Evolutionary conservation across 345 rosid genomes (phyloP).

Genomic region (Brassica napus): Da-Ae NC_063435.1:27647001-27647500

Average conservation of each 20-base stretch:
- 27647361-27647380: constrained; percentile 12
- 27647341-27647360: neutral
- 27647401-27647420: constrained; percentile 24
- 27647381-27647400: constrained; percentile 18
- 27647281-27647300: neutral
- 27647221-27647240: constrained; percentile 81
- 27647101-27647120: constrained; percentile 71
- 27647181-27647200: constrained; percentile 93
- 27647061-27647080: constrained; percentile 11
- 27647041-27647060: constrained; percentile 24
- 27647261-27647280: constrained; percentile 86
- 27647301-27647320: neutral
- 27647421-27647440: neutral
- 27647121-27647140: constrained; percentile 78
- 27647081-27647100: neutral
- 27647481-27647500: constrained; percentile 73
- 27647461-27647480: constrained; percentile 92
- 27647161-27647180: constrained; percentile 86
- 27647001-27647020: neutral
- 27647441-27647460: constrained; percentile 28
- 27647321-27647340: neutral
- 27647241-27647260: constrained; percentile 95
- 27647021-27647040: constrained; percentile 9
- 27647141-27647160: constrained; percentile 75
- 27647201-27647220: constrained; percentile 97